Evolutionary conservation across 176 grass and related monocot species (phyloP).

Genomic region (Areca catechu): DNA sequence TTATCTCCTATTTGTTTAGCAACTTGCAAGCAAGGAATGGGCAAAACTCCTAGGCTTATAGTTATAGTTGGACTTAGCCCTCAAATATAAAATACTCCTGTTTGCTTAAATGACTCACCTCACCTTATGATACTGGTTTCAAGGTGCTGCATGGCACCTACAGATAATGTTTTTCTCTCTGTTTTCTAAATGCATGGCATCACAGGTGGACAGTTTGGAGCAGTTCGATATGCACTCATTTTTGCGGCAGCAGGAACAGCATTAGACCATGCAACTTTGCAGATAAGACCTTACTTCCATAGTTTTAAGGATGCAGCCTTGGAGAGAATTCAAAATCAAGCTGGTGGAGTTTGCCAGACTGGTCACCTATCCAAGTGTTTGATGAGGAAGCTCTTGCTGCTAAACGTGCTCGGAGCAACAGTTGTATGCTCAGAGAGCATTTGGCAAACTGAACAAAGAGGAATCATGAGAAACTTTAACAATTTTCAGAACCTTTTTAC

Average conservation of each 20-base stretch:
- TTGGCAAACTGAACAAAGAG: conserved; percentile 41
- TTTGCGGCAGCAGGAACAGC: conserved; percentile 59
- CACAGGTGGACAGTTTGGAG: conserved; percentile 73
- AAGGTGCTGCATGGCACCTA: too few species aligned
- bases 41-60: too few species aligned
- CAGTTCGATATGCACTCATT: conserved; percentile 48
- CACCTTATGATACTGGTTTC: too few species aligned
- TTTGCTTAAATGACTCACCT: too few species aligned
- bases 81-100: too few species aligned
- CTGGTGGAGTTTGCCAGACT: conserved; percentile 57
- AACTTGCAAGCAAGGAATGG: too few species aligned
- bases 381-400: conserved; percentile 71
- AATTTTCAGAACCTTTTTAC: too few species aligned
- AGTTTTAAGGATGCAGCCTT: conserved; percentile 22
- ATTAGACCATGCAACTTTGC: conserved; percentile 41
- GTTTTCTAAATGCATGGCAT: not conserved
- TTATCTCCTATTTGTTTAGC: too few species aligned
- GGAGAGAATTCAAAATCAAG: conserved; percentile 31
- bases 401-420: conserved; percentile 50
- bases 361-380: conserved; percentile 79
- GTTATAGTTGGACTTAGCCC: too few species aligned
- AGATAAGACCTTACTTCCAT: conserved; percentile 38
- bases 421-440: conserved; percentile 27
- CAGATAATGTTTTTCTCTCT: not conserved
- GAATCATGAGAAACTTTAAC: conserved; percentile 6